Percentiles rank a stretch among this genome's conserved stretches.
phyloP scores from a whole-genome alignment of 345 rosid species.

The Eutrema japonicum region DNA sequence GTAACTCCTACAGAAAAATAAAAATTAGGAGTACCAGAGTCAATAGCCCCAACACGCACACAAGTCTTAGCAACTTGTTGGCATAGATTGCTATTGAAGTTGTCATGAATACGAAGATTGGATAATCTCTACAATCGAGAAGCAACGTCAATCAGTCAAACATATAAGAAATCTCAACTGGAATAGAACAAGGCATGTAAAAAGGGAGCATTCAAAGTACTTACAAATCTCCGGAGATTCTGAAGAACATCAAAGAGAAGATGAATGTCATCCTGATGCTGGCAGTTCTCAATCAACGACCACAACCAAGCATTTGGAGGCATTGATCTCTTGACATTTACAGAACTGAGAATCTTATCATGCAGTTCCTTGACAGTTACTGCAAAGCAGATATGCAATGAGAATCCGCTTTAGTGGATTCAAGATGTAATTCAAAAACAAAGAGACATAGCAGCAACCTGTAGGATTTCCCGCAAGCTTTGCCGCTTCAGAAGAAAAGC shows the following conservation, averaged over 20 bases:
- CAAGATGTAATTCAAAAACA: neutral
- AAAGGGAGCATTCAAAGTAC: conserved; percentile 33
- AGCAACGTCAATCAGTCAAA: no score
- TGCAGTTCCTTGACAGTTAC: conserved; percentile 75
- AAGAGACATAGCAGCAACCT: conserved; percentile 42
- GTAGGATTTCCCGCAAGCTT: conserved; percentile 45
- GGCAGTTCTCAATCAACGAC: conserved; percentile 75
- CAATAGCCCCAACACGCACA: conserved; percentile 67
- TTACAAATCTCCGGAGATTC: conserved; percentile 78
- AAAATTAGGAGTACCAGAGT: conserved; percentile 60
- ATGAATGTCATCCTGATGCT: conserved; percentile 63
- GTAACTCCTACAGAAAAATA: neutral
- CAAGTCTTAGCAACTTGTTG: conserved; percentile 82
- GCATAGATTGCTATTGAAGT: conserved; percentile 82
- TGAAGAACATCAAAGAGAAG: conserved; percentile 69
- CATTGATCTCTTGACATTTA: conserved; percentile 67
- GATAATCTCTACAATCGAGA: conserved; percentile 68
- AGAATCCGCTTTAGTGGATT: neutral
- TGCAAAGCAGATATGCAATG: conserved; percentile 43
- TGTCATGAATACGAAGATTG: conserved; percentile 75
- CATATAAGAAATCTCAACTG: neutral
- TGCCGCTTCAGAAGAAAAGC: conserved; percentile 48
- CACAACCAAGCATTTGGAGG: conserved; percentile 85
- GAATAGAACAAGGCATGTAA: conserved; percentile 8
- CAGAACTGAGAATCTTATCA: conserved; percentile 63